Base-by-base conservation (phyloP, 371 early-diverging fungal species). In the Fennellomyces sp. region DNA sequence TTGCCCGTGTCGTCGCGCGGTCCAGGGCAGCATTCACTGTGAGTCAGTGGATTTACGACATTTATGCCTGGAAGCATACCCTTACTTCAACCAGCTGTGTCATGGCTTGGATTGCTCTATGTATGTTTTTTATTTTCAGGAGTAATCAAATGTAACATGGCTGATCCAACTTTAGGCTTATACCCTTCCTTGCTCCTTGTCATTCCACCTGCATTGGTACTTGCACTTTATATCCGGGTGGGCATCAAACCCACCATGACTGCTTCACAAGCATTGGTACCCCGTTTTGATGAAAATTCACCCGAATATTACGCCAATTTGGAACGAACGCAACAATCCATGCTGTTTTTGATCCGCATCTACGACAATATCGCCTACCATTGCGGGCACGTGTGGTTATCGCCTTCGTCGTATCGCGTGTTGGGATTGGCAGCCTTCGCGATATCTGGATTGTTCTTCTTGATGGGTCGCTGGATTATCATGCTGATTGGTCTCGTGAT, bases 301-400 rank as follows among this genome's bases (percentile, higher is more conserved):
- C 47, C 58, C 2, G 78, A 78, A 52, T 78, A 78, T 42, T 69
- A 61, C 35, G 42, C 36, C 31, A 78, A 78, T 33, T 39, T 78
- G 8, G 70, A 74, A 49, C 60, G 59, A 12, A 68, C 66, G 64
- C 78, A 78, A 31, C 57, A 74, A 26, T 55, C 64, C 8, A 72
- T 78, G 59, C 27, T 65, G 3, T 72, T 72, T 28, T 41, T 67
- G 21, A 74, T 72, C 19, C 62, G 72, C 23, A 42, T 74, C 17
- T 78, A 78, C 33, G 78, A 78, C 36, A 72, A 78, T 30, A 47
- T 78, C 7, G 67, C 63, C n/a, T 72, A 70, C 39, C 78, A 78
- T 28, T 31, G 65, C 1, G 66, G 68, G 3, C 75, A 74, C 35
- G 26, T 69, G 42, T 39, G 54, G 0, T 31, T 78, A 2, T 49